These are phyloP conservation scores for Chlamydomonas applanata DNA, from an alignment of 139 green algal genomes.

Conservation along the genomic window DNA sequence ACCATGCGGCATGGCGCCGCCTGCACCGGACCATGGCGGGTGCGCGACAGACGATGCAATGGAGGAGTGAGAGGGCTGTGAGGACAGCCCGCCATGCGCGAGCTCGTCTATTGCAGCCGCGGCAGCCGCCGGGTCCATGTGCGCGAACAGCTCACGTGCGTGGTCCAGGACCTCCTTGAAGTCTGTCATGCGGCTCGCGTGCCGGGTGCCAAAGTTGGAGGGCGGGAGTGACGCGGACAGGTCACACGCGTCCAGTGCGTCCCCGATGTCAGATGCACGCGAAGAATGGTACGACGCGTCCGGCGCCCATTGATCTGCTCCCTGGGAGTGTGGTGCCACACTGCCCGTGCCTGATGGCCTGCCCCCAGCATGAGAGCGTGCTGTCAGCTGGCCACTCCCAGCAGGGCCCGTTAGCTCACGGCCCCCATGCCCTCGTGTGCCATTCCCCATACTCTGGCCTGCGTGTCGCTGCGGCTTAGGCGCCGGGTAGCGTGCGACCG, in stretches of 20 bases:
- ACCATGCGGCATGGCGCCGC: no score
- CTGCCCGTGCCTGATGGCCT: not conserved
- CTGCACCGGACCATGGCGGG: no score
- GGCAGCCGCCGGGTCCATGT: not conserved
- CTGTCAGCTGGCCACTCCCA: not conserved
- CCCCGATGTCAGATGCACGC: not conserved
- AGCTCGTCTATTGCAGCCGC: no score
- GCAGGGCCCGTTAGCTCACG: no score
- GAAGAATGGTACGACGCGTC: not conserved
- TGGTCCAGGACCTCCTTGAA: not conserved
- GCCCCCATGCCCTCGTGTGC: not conserved
- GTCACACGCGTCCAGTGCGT: not conserved
- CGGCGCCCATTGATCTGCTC: not conserved
- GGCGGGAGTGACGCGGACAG: not conserved
- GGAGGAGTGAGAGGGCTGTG: no score
- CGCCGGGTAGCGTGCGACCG: not conserved
- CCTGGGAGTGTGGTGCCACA: no score
- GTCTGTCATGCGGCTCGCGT: not conserved
- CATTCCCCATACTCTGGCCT: not conserved
- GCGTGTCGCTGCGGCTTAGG: not conserved
- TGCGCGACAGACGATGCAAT: no score
- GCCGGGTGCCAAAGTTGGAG: constrained; percentile 9
- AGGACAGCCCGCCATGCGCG: no score
- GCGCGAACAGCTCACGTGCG: not conserved
- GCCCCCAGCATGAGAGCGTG: no score